Conservation (phyloP, 192 early-diverging fungal species). For the Dispira simplex region DNA sequence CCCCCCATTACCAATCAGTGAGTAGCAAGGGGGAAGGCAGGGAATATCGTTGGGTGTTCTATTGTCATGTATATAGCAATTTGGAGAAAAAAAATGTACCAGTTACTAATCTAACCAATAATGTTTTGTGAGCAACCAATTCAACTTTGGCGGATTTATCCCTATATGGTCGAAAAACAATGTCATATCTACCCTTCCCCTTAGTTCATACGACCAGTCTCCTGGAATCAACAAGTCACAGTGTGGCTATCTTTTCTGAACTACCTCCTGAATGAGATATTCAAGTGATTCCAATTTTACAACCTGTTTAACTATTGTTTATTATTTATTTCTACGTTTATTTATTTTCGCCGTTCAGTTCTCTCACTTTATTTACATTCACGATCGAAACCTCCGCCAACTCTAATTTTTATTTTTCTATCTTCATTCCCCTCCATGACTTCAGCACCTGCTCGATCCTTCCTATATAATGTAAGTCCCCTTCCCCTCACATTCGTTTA, state of each 20-base stretch:
- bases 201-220: background rate
- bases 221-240: background rate
- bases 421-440: background rate
- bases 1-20: too few relatives aligned
- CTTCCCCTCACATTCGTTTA: background rate
- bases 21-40: too few relatives aligned
- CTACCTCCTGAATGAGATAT: background rate
- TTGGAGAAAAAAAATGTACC: too few relatives aligned
- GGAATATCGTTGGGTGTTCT: too few relatives aligned
- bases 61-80: too few relatives aligned
- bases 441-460: background rate
- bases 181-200: background rate
- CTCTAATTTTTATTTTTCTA: background rate
- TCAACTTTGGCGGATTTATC: too few relatives aligned
- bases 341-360: too few relatives aligned
- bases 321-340: background rate
- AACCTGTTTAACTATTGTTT: background rate
- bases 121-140: too few relatives aligned
- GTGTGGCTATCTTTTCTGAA: background rate
- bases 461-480: background rate
- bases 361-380: background rate
- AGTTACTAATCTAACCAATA: too few relatives aligned
- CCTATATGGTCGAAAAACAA: too few relatives aligned
- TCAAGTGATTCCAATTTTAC: background rate
- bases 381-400: background rate